These are phyloP conservation scores for Megacollybia platyphylla DNA, from an alignment of 1,284 basidiomycete species.

Conservation along the genomic window DNA sequence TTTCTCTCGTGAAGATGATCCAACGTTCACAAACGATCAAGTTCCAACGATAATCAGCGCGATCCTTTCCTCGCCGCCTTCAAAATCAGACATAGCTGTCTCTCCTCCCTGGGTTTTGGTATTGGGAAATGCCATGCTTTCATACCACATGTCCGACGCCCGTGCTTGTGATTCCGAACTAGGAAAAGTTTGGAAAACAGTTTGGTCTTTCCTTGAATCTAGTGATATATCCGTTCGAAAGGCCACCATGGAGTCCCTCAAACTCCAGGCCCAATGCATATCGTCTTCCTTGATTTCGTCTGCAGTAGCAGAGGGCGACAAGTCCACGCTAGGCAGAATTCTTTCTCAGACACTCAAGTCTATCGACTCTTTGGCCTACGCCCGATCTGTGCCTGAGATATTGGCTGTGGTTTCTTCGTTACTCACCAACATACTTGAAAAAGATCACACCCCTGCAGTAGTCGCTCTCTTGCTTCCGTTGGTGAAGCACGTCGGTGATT, in stretches of 20 bases:
- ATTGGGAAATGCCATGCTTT: slow-evolving; percentile 57
- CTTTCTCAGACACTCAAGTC: slow-evolving; percentile 53
- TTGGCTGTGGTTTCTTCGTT: slow-evolving; percentile 50
- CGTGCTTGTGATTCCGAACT: slow-evolving; percentile 41
- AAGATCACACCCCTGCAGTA: slow-evolving; percentile 45
- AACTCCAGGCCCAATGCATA: slow-evolving; percentile 57
- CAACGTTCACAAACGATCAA: slow-evolving; percentile 32
- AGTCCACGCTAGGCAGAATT: slow-evolving; percentile 47
- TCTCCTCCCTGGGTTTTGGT: slow-evolving; percentile 66
- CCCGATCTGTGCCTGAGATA: slow-evolving; percentile 60
- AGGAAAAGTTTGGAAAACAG: slow-evolving; percentile 59
- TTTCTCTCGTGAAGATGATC: slow-evolving; percentile 33
- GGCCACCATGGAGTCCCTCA: slow-evolving; percentile 53
- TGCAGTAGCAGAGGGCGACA: slow-evolving; percentile 35
- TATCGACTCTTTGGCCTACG: slow-evolving; percentile 57
- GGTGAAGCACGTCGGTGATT: slow-evolving; percentile 64
- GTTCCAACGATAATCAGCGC: slow-evolving; percentile 64
- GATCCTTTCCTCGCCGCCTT: slow-evolving; percentile 64
- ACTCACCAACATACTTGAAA: slow-evolving; percentile 30
- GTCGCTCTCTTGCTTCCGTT: slow-evolving; percentile 63
- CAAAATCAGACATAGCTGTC: slow-evolving; percentile 46
- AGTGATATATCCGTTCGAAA: slow-evolving; percentile 40
- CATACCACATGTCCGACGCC: slow-evolving; percentile 36
- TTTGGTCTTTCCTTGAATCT: slow-evolving; percentile 68
- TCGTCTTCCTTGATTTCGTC: slow-evolving; percentile 45